Evolutionary conservation across 2,329 filamentous ascomycete species (phyloP).

Genomic region (Coleophoma crateriformis): DNA sequence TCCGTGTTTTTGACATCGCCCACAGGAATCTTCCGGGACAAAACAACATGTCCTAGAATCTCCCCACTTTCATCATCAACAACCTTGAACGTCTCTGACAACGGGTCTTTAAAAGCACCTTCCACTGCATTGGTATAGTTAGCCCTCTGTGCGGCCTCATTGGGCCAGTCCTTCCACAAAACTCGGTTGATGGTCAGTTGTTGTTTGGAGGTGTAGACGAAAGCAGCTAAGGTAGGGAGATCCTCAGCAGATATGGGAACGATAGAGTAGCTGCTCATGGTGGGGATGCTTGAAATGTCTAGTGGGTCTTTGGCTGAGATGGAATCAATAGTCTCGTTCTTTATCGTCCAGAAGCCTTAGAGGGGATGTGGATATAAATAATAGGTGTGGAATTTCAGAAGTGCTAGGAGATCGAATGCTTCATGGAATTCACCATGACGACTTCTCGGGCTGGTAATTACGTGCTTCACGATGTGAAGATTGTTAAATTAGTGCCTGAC

Average conservation of each 20-base stretch:
- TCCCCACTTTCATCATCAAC: background rate
- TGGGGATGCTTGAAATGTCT: no score
- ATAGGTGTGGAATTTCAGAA: no score
- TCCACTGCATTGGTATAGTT: background rate
- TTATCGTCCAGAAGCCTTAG: no score
- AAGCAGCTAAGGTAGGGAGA: background rate
- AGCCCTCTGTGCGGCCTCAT: background rate
- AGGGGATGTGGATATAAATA: no score
- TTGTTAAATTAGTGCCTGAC: no score
- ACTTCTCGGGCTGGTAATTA: no score
- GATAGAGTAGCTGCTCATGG: background rate
- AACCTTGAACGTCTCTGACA: background rate
- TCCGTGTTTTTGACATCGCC: background rate
- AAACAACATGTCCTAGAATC: background rate
- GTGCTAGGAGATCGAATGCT: no score
- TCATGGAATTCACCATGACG: no score
- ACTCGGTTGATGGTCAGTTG: conserved; percentile 2
- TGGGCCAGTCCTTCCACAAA: conserved; percentile 2
- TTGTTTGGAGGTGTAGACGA: conserved; percentile 1
- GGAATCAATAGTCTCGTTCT: no score
- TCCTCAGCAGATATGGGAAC: background rate
- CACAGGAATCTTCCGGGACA: background rate
- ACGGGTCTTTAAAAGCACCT: background rate
- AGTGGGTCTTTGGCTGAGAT: no score
- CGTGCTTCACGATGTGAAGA: no score